These are phyloP conservation scores for Parafenestella ontariensis DNA, from an alignment of 2,329 filamentous ascomycete species.

Conservation along the genomic window DNA sequence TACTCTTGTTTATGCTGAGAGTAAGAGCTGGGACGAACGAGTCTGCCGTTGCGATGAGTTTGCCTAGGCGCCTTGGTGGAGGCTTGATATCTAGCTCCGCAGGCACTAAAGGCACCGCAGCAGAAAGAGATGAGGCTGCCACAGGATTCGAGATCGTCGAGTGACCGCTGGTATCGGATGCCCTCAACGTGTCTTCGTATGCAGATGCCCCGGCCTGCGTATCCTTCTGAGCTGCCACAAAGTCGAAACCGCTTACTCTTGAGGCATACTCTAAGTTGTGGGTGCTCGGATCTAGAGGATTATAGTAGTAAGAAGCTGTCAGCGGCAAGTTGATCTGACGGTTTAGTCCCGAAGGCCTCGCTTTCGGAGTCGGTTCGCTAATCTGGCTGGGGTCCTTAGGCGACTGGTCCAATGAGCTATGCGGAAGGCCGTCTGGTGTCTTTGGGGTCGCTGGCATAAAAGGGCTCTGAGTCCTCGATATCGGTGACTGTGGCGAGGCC, in stretches of 20 bases:
- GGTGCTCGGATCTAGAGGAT: constrained; percentile 52
- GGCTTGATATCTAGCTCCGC: constrained; percentile 44
- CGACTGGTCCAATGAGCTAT: constrained; percentile 38
- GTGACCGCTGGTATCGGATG: constrained; percentile 28
- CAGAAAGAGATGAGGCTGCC: constrained; percentile 23
- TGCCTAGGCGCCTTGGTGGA: constrained; percentile 62
- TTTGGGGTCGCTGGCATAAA: constrained; percentile 49
- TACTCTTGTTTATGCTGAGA: constrained; percentile 66
- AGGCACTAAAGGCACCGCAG: constrained; percentile 29
- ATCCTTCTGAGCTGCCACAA: constrained; percentile 32
- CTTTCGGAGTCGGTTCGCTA: constrained; percentile 48
- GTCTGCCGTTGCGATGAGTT: constrained; percentile 68
- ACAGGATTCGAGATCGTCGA: constrained; percentile 20
- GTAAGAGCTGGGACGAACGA: constrained; percentile 72
- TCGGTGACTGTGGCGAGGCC: constrained; percentile 52
- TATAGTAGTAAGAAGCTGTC: constrained; percentile 55
- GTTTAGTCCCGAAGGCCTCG: constrained; percentile 44
- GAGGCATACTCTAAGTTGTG: constrained; percentile 57
- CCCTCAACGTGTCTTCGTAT: constrained; percentile 38
- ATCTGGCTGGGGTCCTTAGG: constrained; percentile 37
- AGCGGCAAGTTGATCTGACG: constrained; percentile 54
- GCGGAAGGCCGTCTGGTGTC: constrained; percentile 45
- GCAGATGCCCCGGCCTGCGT: constrained; percentile 24
- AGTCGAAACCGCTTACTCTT: constrained; percentile 55
- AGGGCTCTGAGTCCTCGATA: constrained; percentile 44